phyloP scores from a whole-genome alignment of 2,329 filamentous ascomycete species.

The Phaeosphaeriaceae sp. region DNA sequence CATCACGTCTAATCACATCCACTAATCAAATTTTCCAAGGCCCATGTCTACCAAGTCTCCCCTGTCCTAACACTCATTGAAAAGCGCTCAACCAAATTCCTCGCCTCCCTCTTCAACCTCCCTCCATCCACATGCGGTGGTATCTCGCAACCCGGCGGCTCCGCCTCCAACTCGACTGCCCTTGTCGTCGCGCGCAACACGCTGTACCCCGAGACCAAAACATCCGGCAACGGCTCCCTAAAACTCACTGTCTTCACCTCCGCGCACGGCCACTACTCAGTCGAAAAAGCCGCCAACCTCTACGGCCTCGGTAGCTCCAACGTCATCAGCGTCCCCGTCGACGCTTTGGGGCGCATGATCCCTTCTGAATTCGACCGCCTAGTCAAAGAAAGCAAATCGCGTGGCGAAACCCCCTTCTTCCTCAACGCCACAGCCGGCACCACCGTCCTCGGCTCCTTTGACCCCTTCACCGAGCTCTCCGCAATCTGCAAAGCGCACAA shows the following conservation, averaged over 20 bases:
- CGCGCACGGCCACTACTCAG: constrained; percentile 89
- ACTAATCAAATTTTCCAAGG: constrained; percentile 47
- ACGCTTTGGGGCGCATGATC: constrained; percentile 74
- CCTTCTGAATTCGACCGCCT: constrained; percentile 68
- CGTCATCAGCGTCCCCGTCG: constrained; percentile 78
- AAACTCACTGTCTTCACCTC: constrained; percentile 87
- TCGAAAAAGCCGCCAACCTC: constrained; percentile 93
- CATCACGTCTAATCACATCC: neutral
- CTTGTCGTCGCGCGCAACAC: constrained; percentile 88
- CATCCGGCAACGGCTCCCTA: constrained; percentile 67
- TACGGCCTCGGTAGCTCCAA: constrained; percentile 79
- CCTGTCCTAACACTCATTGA: constrained; percentile 88
- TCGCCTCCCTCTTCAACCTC: constrained; percentile 72
- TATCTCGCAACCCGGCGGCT: constrained; percentile 79
- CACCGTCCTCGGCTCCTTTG: constrained; percentile 89
- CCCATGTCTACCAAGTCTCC: constrained; percentile 93
- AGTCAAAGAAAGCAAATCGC: constrained; percentile 66
- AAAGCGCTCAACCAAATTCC: constrained; percentile 75
- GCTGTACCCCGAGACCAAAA: constrained; percentile 80
- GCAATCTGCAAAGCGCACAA: constrained; percentile 73
- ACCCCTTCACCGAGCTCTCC: constrained; percentile 75
- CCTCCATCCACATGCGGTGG: constrained; percentile 67
- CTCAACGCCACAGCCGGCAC: constrained; percentile 96
- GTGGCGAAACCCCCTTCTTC: constrained; percentile 85
- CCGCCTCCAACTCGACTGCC: constrained; percentile 82